phyloP scores from a whole-genome alignment of 1,139 yeast species.

The Zygoascus sp. region DNA sequence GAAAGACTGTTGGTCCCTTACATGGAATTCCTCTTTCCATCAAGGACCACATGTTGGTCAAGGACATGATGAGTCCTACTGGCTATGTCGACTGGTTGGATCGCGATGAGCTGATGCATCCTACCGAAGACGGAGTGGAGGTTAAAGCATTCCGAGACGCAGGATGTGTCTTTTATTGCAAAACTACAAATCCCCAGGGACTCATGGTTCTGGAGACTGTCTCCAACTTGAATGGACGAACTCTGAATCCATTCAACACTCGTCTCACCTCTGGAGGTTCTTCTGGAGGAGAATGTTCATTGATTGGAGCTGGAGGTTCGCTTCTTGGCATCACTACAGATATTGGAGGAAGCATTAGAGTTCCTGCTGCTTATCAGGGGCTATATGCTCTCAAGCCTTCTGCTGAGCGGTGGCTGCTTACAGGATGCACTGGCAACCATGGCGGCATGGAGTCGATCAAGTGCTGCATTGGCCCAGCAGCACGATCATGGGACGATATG shows the following conservation, averaged over 20 bases:
- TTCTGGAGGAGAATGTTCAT: conserved; percentile 71
- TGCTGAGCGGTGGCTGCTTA: conserved; percentile 50
- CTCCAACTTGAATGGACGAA: conserved; percentile 37
- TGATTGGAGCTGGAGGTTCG: conserved; percentile 44
- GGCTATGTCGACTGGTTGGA: conserved; percentile 40
- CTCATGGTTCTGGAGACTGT: conserved; percentile 13
- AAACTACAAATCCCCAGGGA: conserved; percentile 11
- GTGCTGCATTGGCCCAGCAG: conserved; percentile 18
- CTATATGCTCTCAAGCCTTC: conserved; percentile 66
- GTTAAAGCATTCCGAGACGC: conserved; percentile 31
- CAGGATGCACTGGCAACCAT: conserved; percentile 10
- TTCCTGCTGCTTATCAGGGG: conserved; percentile 70
- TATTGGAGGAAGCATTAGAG: conserved; percentile 74
- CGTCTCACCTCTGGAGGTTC: conserved; percentile 63
- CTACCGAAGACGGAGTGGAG: conserved; percentile 10
- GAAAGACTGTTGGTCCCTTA: conserved; percentile 65
- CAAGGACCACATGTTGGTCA: conserved; percentile 63
- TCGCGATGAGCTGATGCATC: conserved; percentile 15
- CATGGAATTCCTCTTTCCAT: conserved; percentile 78
- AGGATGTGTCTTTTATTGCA: conserved; percentile 50
- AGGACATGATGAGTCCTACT: conserved; percentile 37
- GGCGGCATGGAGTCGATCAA: conserved; percentile 12
- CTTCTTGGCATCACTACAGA: conserved; percentile 68
- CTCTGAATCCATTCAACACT: conserved; percentile 52
- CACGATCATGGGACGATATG: conserved; percentile 16